Conservation (phyloP, 306 rosid genomes). For the Vigna angularis region DNA sequence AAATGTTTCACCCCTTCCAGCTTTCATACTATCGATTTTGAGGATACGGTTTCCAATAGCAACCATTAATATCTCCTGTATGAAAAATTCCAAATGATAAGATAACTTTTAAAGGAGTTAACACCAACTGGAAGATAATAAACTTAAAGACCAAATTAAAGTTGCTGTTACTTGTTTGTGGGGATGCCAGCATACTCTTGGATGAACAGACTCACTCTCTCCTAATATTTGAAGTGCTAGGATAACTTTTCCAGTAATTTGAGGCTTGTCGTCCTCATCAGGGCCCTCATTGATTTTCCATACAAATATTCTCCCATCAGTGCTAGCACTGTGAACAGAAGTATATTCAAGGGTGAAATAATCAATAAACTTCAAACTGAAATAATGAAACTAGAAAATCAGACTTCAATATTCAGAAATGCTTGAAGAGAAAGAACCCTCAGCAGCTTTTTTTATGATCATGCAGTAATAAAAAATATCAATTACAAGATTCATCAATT, state of each 20-base stretch:
- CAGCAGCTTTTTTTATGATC: not conserved
- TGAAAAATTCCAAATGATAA: constrained; percentile 39
- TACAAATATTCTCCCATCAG: constrained; percentile 70
- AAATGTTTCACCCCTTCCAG: constrained; percentile 62
- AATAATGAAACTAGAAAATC: constrained; percentile 4
- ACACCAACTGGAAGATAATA: constrained; percentile 33
- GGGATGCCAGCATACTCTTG: constrained; percentile 84
- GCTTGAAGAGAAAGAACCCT: not conserved
- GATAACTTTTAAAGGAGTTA: constrained; percentile 16
- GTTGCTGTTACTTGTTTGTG: constrained; percentile 70
- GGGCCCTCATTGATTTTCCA: constrained; percentile 79
- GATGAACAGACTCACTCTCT: constrained; percentile 63
- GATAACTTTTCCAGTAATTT: constrained; percentile 67
- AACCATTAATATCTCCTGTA: constrained; percentile 73
- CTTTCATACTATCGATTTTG: constrained; percentile 65
- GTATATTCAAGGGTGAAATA: constrained; percentile 33
- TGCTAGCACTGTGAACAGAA: constrained; percentile 63
- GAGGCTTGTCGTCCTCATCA: constrained; percentile 77
- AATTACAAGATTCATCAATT: not conserved
- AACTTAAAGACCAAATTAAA: constrained; percentile 26
- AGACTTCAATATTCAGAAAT: not conserved
- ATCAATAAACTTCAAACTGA: constrained; percentile 24
- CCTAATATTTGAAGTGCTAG: constrained; percentile 69
- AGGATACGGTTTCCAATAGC: constrained; percentile 63
- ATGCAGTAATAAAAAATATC: not conserved